Evolutionary conservation across 371 early-diverging fungal species (phyloP), one percentile per base, ranked within the genome.

Genomic region (Zopfochytrium polystomum): DNA sequence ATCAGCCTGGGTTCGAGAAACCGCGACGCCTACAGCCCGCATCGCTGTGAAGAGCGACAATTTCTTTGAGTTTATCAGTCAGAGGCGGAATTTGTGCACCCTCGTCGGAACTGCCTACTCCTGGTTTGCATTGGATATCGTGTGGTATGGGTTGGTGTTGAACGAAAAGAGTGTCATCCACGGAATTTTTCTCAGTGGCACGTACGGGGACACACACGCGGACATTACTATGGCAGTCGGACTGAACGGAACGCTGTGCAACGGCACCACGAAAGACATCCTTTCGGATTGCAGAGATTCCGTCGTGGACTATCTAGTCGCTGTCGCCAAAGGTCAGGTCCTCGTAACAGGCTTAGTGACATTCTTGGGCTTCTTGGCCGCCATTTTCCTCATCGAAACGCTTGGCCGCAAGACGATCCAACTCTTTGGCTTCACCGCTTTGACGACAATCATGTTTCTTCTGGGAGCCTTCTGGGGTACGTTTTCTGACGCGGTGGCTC

Each of bases 91-190:
- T 71, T 68, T 83, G 63, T 87, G 84, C 77, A 78, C 87, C 44
- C 80, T 93, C 51, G 68, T 91, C 53, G 92, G 88, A 63, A 86
- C 87, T 26, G 72, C 90, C 3, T 74, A 86, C 46, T 26, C 29
- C 52, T 90, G 91, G 91, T 90, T 90, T 78, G 76, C 86, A 3
- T 79, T 90, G 15, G 91, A 92, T 68, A 80, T 91, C 51, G 93
- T 89, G 33, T 90, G 87, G 71, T 91, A 91, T 66, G 93, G 91
- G 63, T 73, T 88, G 51, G 87, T 89, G 65, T 79, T 94, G 58
- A 92, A 92, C 80, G 83, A 85, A 62, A 74, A 86, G 4, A 78
- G 81, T 58, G 80, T 90, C 54, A 77, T 92, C 54, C 68, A 67
- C 20, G 82, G 87, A 48, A 89, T 90, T 67, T 85, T 86, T 54